Evolutionary conservation across 2,329 filamentous ascomycete genomes (phyloP).

Genomic region (Clathrospora elynae): DNA sequence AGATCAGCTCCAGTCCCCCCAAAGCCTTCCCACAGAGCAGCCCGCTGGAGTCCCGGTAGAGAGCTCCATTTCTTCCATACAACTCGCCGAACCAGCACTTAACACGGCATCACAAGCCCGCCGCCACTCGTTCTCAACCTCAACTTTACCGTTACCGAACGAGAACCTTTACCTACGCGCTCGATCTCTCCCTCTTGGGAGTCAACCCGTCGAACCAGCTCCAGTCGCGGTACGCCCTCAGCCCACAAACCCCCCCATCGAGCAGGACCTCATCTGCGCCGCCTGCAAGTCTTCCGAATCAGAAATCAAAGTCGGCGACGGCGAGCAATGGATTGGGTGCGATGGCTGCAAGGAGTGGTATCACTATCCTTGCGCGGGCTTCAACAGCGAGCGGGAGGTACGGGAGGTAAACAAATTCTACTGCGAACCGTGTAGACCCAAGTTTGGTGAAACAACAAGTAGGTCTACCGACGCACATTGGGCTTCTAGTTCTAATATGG

Average conservation of each 20-base stretch:
- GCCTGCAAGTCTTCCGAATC: conserved; percentile 62
- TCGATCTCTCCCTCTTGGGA: conserved; percentile 41
- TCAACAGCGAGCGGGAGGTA: conserved; percentile 67
- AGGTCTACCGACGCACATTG: conserved; percentile 35
- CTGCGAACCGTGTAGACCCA: conserved; percentile 63
- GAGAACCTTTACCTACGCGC: conserved; percentile 24
- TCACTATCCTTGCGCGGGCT: conserved; percentile 69
- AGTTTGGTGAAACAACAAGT: conserved; percentile 67
- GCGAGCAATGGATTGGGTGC: conserved; percentile 69
- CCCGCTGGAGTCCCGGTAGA: conserved; percentile 14
- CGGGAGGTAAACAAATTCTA: conserved; percentile 71
- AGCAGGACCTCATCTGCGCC: conserved; percentile 58
- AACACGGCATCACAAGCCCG: conserved; percentile 21
- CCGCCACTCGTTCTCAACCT: conserved; percentile 40
- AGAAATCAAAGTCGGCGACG: conserved; percentile 57
- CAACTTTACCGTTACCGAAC: conserved; percentile 11
- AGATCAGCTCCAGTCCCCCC: conserved; percentile 44
- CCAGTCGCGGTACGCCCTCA: conserved; percentile 12
- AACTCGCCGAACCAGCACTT: conserved; percentile 14
- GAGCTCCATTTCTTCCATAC: conserved; percentile 9
- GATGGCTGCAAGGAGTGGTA: conserved; percentile 72
- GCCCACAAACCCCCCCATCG: conserved; percentile 18
- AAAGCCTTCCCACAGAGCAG: conserved; percentile 39
- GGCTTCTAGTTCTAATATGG: conserved; percentile 34
- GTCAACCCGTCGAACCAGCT: conserved; percentile 18